Evolutionary conservation across 2,329 filamentous ascomycete genomes (phyloP), one percentile per base, ranked within the genome.

Genomic region (Didymella arachidicola): DNA sequence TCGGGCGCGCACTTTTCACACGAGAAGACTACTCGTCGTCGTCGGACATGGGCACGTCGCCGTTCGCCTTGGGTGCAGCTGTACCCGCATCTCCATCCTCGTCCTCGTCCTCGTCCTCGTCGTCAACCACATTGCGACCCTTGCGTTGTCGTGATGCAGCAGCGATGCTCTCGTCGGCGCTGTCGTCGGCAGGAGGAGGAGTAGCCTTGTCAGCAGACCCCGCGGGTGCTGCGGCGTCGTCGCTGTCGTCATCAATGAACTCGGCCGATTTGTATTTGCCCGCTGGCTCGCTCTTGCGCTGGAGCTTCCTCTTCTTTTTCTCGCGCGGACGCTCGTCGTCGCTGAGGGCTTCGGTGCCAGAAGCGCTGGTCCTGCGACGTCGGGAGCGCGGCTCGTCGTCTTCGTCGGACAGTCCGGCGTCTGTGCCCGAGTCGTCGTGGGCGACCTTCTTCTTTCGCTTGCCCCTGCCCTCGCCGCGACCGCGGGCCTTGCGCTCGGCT

Each of bases 241-340:
- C 68, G 22, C 76, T 72, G 51, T 66, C 70, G 62, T 94, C 90
- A 43, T 92, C 89, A 27, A 97, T 87, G 62, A 93, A 86, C 77
- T 96, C 93, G 1, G 86, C 88, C 49, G 90, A 93, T 84, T 97
- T 97, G 83, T 86, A 96, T 78, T 96, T 96, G 75, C 77, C 78
- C 68, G 72, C 46, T 0, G 69, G 68, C 53, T 74, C 71, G 66
- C 75, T 65, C 70, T 85, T 85, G 59, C 84, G 78, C 66, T 87
- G 85, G 51, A 88, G 69, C 69, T 84, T 84, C 74, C 86, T 81
- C 72, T 84, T 84, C 79, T 88, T 88, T 78, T 87, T 88, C 78
- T 84, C 85, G 53, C 78, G 77, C 19, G 79, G 87, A 22, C 84
- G 84, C 57, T 84, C 81, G 58, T 86, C 87, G 76, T 89, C 89